These are phyloP conservation scores for Wickerhamiella bombiphila DNA, from an alignment of 805 yeast genomes.

Conservation along the genomic window DNA sequence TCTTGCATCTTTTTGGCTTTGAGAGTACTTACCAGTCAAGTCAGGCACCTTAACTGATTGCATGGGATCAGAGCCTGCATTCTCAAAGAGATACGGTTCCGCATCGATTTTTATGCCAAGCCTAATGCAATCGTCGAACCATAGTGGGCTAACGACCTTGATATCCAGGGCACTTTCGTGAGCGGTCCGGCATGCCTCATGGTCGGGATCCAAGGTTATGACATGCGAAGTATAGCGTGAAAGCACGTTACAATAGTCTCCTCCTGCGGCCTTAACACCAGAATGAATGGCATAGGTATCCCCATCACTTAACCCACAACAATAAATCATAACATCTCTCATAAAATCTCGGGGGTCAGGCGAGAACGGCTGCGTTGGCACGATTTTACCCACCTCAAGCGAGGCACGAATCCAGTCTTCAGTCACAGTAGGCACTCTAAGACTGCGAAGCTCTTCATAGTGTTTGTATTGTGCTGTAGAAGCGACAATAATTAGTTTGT, in stretches of 20 bases:
- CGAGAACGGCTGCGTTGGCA: constrained; percentile 44
- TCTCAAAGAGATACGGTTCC: constrained; percentile 34
- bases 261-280: constrained; percentile 64
- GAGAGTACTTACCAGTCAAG: constrained; percentile 11
- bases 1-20: constrained; percentile 13
- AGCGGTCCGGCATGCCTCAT: constrained; percentile 48
- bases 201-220: constrained; percentile 38
- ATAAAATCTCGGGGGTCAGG: constrained; percentile 60
- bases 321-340: constrained; percentile 39
- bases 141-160: constrained; percentile 51
- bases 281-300: constrained; percentile 56
- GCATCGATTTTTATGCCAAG: constrained; percentile 38
- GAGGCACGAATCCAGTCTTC: constrained; percentile 47
- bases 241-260: constrained; percentile 46
- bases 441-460: constrained; percentile 31
- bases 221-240: constrained; percentile 69
- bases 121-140: constrained; percentile 63
- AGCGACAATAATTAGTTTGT: constrained; percentile 32
- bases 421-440: constrained; percentile 52
- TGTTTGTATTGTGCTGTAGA: constrained; percentile 38
- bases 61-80: neutral
- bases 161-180: constrained; percentile 21
- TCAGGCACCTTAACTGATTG: constrained; percentile 5
- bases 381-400: constrained; percentile 26
- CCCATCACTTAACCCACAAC: constrained; percentile 42